These are phyloP conservation scores for Ophiostoma triangulosporum DNA, from an alignment of 2,329 filamentous ascomycete species.

Conservation along the genomic window DNA sequence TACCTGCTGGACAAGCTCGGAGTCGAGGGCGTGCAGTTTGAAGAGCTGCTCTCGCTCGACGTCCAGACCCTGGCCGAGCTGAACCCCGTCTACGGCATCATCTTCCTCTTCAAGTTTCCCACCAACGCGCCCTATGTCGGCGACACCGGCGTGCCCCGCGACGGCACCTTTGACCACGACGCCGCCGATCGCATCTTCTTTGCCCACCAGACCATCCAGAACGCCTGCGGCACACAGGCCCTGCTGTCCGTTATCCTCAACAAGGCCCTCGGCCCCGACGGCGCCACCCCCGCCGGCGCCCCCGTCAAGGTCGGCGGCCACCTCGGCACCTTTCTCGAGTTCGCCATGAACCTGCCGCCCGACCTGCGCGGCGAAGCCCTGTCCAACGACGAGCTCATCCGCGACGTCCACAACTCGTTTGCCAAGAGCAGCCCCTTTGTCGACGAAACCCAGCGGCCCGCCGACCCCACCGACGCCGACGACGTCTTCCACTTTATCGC, in stretches of 20 bases:
- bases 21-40: conserved; percentile 88
- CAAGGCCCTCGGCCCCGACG: conserved; percentile 28
- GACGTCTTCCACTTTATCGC: conserved; percentile 98
- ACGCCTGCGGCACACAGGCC: conserved; percentile 94
- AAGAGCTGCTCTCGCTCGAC: conserved; percentile 86
- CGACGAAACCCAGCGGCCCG: conserved; percentile 69
- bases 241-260: conserved; percentile 86
- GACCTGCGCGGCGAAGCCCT: conserved; percentile 52
- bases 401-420: conserved; percentile 80
- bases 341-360: conserved; percentile 69
- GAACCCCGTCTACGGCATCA: conserved; percentile 80
- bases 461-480: conserved; percentile 53
- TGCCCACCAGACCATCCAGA: conserved; percentile 93
- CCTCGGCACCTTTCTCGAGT: conserved; percentile 71
- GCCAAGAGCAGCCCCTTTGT: conserved; percentile 79
- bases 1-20: conserved; percentile 86
- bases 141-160: conserved; percentile 52
- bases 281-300: conserved; percentile 12
- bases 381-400: conserved; percentile 53
- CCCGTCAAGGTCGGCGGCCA: conserved; percentile 58
- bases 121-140: conserved; percentile 50
- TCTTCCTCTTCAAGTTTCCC: conserved; percentile 97
- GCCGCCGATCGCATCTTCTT: conserved; percentile 78
- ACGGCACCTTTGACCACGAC: conserved; percentile 67
- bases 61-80: conserved; percentile 56